These are phyloP conservation scores for Bolboschoenus planiculmis DNA, from an alignment of 176 grass and related monocot species.

Conservation along the genomic window DNA sequence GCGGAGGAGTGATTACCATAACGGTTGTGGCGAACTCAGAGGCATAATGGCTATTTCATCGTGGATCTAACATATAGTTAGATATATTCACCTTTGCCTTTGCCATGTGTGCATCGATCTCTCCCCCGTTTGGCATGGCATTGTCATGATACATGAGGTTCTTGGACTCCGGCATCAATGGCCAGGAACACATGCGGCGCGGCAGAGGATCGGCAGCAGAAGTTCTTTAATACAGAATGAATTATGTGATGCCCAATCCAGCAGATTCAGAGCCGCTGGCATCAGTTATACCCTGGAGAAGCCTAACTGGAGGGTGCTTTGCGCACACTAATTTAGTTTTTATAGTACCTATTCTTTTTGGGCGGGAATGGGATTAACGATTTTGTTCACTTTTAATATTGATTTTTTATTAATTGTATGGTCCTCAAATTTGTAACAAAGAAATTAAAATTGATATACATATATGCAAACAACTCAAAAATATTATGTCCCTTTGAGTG, in stretches of 20 bases:
- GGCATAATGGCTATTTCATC: background rate
- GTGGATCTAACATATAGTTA: background rate
- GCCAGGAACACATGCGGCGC: too few relatives aligned
- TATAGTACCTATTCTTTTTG: constrained; percentile 15
- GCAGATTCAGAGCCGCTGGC: background rate
- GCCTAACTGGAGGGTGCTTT: background rate
- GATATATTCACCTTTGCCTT: background rate
- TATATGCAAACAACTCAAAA: background rate
- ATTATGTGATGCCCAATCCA: too few relatives aligned
- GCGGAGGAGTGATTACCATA: constrained; percentile 20
- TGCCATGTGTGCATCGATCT: background rate
- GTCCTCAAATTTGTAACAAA: background rate
- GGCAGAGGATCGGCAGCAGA: too few relatives aligned
- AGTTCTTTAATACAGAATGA: too few relatives aligned
- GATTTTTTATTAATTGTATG: constrained; percentile 27
- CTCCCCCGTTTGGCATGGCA: background rate
- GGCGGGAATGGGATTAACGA: constrained; percentile 36
- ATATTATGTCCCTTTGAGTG: background rate
- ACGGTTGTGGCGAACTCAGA: constrained; percentile 27
- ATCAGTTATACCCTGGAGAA: background rate
- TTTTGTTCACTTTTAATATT: constrained; percentile 40
- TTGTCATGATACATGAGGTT: background rate
- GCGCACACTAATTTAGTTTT: background rate
- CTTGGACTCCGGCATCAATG: too few relatives aligned
- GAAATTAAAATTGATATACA: background rate